phyloP scores from a whole-genome alignment of 1,139 yeast genomes.

The Wickerhamiella infanticola region DNA sequence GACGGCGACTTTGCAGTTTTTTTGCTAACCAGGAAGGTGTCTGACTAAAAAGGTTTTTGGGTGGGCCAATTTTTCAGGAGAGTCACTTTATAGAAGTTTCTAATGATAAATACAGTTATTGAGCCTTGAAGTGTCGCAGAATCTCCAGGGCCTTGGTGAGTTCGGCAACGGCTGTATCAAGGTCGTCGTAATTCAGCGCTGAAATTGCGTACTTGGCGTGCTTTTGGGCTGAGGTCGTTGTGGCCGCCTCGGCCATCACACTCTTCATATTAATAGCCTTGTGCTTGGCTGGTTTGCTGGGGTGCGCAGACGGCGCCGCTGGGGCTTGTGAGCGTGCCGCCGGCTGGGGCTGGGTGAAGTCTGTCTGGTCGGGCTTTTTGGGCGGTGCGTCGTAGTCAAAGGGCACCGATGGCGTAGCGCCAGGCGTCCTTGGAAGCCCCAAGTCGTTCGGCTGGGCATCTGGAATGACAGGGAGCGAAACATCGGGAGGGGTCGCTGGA shows the following conservation, averaged over 20 bases:
- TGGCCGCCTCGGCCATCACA: slow-evolving; percentile 42
- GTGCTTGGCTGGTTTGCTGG: slow-evolving; percentile 4
- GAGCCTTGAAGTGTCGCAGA: slow-evolving; percentile 11
- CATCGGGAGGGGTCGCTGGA: slow-evolving; percentile 9
- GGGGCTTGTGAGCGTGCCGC: not conserved
- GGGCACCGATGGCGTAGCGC: slow-evolving; percentile 4
- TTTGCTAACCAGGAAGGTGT: not conserved
- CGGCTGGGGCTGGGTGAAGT: not conserved
- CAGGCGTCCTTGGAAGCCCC: slow-evolving; percentile 11
- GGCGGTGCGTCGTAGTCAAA: slow-evolving; percentile 8
- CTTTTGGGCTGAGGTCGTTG: slow-evolving; percentile 57
- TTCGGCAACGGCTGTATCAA: slow-evolving; percentile 67
- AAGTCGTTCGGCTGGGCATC: slow-evolving; percentile 8
- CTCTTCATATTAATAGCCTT: not conserved
- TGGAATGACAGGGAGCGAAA: slow-evolving; percentile 13
- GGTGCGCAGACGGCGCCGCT: slow-evolving; percentile 2
- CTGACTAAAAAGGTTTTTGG: not conserved
- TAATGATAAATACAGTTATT: not conserved
- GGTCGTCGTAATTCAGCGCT: slow-evolving; percentile 85
- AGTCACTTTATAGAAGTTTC: not conserved
- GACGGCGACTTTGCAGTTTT: not conserved
- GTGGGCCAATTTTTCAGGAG: not conserved
- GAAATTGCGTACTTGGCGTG: slow-evolving; percentile 85
- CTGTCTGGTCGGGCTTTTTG: slow-evolving; percentile 6
- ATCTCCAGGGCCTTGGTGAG: slow-evolving; percentile 42